A percentile compares a stretch with the other conserved stretches of the same genome.
phyloP scores from a whole-genome alignment of 129 eudicot species.

The Flaveria robusta region DNA sequence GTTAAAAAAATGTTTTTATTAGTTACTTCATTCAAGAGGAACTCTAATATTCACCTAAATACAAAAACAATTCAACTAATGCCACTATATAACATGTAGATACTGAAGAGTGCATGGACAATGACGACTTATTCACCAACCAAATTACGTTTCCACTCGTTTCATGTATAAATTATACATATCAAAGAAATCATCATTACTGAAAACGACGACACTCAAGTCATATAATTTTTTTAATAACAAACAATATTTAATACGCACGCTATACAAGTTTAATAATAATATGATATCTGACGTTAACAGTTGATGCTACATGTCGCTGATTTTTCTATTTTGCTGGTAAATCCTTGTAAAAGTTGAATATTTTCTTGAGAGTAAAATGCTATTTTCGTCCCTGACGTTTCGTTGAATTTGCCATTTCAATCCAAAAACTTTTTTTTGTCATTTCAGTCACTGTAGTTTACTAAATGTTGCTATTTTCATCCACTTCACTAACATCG shows the following conservation, averaged over 20 bases:
- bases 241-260: neutral
- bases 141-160: neutral
- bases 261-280: neutral
- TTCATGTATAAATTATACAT: neutral
- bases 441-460: no score
- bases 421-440: no score
- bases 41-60: no score
- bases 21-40: no score
- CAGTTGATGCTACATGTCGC: conserved; percentile 5
- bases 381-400: no score
- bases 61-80: no score
- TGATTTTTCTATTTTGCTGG: conserved; percentile 1
- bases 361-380: no score
- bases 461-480: no score
- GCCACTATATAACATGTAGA: neutral
- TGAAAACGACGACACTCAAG: neutral
- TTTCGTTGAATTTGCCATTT: no score
- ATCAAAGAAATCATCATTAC: neutral
- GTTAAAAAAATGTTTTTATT: no score
- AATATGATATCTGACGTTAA: neutral
- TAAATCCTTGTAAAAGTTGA: conserved; percentile 22
- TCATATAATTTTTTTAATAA: neutral
- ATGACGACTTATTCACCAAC: neutral
- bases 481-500: no score
- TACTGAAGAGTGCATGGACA: neutral